Evolutionary conservation across 306 rosid species (phyloP), one percentile per base, ranked within the genome.

Genomic region (Malus asiatica): DNA sequence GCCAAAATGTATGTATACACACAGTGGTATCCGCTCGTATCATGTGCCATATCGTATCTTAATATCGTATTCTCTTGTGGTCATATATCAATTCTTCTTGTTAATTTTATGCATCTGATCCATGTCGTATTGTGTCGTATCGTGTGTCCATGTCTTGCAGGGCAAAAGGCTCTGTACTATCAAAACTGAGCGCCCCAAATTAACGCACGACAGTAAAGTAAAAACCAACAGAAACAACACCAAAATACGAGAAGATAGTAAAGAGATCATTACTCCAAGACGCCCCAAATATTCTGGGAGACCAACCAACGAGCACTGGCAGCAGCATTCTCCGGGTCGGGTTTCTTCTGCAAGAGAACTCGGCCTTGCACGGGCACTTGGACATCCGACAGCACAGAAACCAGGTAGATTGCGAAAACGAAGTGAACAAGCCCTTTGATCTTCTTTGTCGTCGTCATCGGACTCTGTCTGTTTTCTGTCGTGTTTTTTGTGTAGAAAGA

Each of bases 281-380:
- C 93, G 11, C 96, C 98, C 98, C 93, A 93, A 57, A 77, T 83
- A 81, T 87, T 93, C 76, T 79, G 85, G 52, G 96, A 81, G 77
- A 88, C 84, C 80, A 93, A 78, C 97, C 98, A 91, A 33, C 96
- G 98, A 79, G 98, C 96, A 40, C 90, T 82, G 5, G 92, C 93
- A 11, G 90, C 87, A 66, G 92, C 89, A 59, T 87, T 68, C 16
- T 82, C 45, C 6, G 91, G 97, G 90, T 87, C 83, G 53, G 97
- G 97, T 86, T 91, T 93, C 7, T 81, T 45, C 35, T 44, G 51
- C 0, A 79, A 78, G 11, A 88, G 79, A 10, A 77, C n/a, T 58
- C 96, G 84, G 0, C 86, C 90, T 8, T 77, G 44, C 2, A 76
- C 88, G 4, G 63, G 65, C 66, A 11, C 74, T 1, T 59, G 77